A percentile compares a stretch with the other conserved stretches of the same genome.
phyloP scores from a whole-genome alignment of 129 eudicot genomes.

The Ambrosia trifida region DNA sequence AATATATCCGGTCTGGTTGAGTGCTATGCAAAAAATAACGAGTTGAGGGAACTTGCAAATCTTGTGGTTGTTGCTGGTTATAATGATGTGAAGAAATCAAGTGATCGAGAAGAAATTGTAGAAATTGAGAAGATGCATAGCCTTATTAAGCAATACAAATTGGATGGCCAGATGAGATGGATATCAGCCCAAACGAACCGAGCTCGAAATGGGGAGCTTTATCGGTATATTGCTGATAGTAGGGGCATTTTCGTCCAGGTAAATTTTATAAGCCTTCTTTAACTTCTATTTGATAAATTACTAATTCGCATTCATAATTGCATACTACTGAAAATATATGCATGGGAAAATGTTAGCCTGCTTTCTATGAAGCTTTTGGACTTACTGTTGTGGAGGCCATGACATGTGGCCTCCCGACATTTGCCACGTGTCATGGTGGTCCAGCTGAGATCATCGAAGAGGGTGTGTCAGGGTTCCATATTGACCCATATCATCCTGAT shows the following conservation, averaged over 20 bases:
- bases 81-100: constrained; percentile 70
- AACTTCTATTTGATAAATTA: neutral
- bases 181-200: constrained; percentile 81
- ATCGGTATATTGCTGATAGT: constrained; percentile 88
- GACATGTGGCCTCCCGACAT: constrained; percentile 96
- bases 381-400: constrained; percentile 98
- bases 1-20: constrained; percentile 92
- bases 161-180: constrained; percentile 90
- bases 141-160: constrained; percentile 58
- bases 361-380: constrained; percentile 95
- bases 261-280: constrained; percentile 3
- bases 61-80: constrained; percentile 91
- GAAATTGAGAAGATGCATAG: constrained; percentile 95
- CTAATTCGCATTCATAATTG: neutral
- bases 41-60: constrained; percentile 73
- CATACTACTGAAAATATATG: constrained; percentile 1
- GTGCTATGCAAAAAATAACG: constrained; percentile 66
- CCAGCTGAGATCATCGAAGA: constrained; percentile 87
- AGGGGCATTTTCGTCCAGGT: constrained; percentile 95
- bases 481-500: constrained; percentile 92
- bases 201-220: constrained; percentile 87
- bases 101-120: constrained; percentile 83
- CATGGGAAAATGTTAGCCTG: constrained; percentile 57
- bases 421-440: constrained; percentile 97
- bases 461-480: constrained; percentile 85